Conservation (phyloP, 768 basidiomycete species). For the Pseudohyphozyma bogoriensis region DNA sequence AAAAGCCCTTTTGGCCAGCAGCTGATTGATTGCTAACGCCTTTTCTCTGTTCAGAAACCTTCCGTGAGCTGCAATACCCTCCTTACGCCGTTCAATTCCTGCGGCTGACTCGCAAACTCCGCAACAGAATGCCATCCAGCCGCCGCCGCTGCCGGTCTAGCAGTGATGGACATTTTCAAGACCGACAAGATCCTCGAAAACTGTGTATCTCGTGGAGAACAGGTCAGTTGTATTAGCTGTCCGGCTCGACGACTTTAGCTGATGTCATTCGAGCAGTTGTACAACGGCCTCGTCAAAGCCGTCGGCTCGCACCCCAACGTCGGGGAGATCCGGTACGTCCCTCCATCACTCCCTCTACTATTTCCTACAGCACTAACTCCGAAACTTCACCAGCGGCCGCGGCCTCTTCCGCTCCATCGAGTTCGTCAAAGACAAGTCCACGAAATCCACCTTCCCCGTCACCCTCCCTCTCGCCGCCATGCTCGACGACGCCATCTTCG, state of each 20-base stretch:
- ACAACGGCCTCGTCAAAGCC: neutral
- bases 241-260: neutral
- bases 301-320: neutral
- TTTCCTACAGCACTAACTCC: neutral
- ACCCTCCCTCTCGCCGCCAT: neutral
- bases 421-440: conserved; percentile 3
- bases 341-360: neutral
- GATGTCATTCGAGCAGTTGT: neutral
- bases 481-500: conserved; percentile 1
- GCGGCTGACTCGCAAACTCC: no score
- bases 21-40: neutral
- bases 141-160: neutral
- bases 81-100: no score
- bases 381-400: conserved; percentile 7
- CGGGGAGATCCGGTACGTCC: neutral
- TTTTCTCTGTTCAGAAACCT: neutral
- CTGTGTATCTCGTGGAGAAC: neutral
- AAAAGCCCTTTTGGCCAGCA: neutral
- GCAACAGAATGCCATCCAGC: neutral
- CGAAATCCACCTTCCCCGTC: conserved; percentile 7
- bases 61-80: no score
- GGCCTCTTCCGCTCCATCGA: conserved; percentile 29
- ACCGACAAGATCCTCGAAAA: neutral
- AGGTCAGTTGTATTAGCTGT: neutral
- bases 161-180: neutral